Evolutionary conservation across 2,329 filamentous ascomycete genomes (phyloP), one percentile per base, ranked within the genome.

Genomic region (Tolypocladium tropicale): DNA sequence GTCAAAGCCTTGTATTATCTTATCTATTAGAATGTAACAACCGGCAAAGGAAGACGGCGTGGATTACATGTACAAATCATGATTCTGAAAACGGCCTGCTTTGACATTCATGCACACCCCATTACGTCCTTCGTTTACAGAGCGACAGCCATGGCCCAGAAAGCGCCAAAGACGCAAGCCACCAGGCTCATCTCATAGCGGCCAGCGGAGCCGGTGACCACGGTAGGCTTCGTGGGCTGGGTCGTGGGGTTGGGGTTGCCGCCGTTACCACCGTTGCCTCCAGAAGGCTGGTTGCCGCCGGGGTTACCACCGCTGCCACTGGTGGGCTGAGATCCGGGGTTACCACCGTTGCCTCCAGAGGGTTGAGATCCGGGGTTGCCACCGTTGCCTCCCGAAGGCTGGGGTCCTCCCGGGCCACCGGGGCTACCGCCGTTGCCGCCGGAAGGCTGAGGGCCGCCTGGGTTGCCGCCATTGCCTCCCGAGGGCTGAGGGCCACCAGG

Each of bases 161-260:
- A 57, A 18, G 53, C 56, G 3, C 59, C 62, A 37, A 67, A 63
- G 52, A 66, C 41, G 32, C 60, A 61, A 43, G 61, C 62, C 10
- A 65, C 56, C n/a, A 63, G 3, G 51, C 65, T 61, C 25, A 66
- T 59, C 55, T 67, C 64, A 21, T 57, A 53, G 16, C 60, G 60
- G 28, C 62, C 55, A 37, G 56, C 57, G 28, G 57, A 60, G 39
- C 53, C 46, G 10, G 59, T 57, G 1, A 60, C 55, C 12, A 54
- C 53, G 1, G 59, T 58, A 11, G 56, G 58, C 14, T 46, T 58
- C 54, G 57, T 51, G 14, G 51, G 39, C 23, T 36, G 28, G n/a
- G 34, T 30, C 1, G 33, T 33, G 10, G 52, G 51, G 28, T 54
- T 49, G 34, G 41, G 28, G 10, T 51, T 33, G 33, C 51, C 36